Evolutionary conservation across 176 grass and related monocot genomes (phyloP), one percentile per base, ranked within the genome.

Genomic region (Rhynchospora tenuis): DNA sequence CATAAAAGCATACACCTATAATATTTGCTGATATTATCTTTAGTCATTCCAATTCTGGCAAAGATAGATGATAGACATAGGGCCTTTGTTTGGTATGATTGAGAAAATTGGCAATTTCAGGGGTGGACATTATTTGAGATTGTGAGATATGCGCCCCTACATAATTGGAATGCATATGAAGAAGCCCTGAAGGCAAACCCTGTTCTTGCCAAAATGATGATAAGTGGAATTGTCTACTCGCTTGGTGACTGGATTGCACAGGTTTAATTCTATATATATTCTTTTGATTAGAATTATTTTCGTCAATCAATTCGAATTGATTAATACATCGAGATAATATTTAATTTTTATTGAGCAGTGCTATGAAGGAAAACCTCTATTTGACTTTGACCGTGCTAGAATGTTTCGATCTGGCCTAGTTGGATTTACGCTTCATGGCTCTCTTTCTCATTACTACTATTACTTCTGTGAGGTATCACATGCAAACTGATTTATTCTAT

Each of bases 131-230:
- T 95, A 55, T 98, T 91, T 66, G 95, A 98, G 91, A 98, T 98
- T 55, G 75, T 98, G 57, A 89, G 89, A 80, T 98, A 98, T 81
- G 91, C 89, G 74, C 95, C 95, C 19, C 90, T 91, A 78, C 95
- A 98, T 84, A 98, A 98, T 86, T 98, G 95, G 95, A 91, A 84
- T 22, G 95, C 95, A 0, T 98, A 98, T 59, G 95, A 98, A 83
- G 92, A 98, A 51, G 90, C 95, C 50, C 88, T 98, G 73, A 93
- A 95, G 85, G 79, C 87, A 79, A 98, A 98, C 79, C 92, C 95
- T 5, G 91, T 98, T 59, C 92, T 98, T 15, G 92, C 95, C 57
- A 98, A 98, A 87, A 98, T 98, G 95, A 91, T 98, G 95, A 98
- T 98, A 26, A 98, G 95, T 56, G 95, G 95, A 10, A 84, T 98